Conservation (phyloP, 352 stramenopile species). For the Peronosclerospora sorghi region DNA sequence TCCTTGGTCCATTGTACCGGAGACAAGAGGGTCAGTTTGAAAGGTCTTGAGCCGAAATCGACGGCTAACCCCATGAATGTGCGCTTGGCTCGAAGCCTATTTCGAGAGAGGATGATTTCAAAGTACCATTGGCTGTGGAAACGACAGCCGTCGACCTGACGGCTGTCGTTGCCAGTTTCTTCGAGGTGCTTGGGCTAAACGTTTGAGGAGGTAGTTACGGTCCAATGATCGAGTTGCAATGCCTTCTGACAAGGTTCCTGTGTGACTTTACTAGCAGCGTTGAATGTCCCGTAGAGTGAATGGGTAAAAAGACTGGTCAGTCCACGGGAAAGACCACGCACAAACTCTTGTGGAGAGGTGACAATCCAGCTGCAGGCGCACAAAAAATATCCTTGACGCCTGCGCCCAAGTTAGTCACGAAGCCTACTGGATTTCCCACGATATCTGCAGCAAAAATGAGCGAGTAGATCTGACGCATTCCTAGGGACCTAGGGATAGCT, state of each 20-base stretch:
- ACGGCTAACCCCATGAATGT: conserved; percentile 13
- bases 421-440: conserved; percentile 82
- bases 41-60: conserved; percentile 11
- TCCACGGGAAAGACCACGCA: conserved; percentile 79
- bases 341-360: conserved; percentile 80
- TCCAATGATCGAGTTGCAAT: conserved; percentile 87
- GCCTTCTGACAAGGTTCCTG: conserved; percentile 83
- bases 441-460: conserved; percentile 83
- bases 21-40: conserved; percentile 4
- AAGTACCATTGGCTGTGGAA: conserved; percentile 17
- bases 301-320: conserved; percentile 85
- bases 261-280: conserved; percentile 90
- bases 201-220: conserved; percentile 76
- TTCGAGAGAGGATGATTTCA: conserved; percentile 20
- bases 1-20: neutral
- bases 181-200: conserved; percentile 56
- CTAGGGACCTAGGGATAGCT: conserved; percentile 30
- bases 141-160: conserved; percentile 23
- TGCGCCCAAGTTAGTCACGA: conserved; percentile 80
- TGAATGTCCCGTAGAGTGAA: conserved; percentile 87
- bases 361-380: conserved; percentile 86
- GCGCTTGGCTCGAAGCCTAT: conserved; percentile 15
- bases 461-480: conserved; percentile 73
- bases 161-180: conserved; percentile 19
- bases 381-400: conserved; percentile 93